Conservation (phyloP, 192 early-diverging fungal genomes). For the Mortierella hygrophila region DNA sequence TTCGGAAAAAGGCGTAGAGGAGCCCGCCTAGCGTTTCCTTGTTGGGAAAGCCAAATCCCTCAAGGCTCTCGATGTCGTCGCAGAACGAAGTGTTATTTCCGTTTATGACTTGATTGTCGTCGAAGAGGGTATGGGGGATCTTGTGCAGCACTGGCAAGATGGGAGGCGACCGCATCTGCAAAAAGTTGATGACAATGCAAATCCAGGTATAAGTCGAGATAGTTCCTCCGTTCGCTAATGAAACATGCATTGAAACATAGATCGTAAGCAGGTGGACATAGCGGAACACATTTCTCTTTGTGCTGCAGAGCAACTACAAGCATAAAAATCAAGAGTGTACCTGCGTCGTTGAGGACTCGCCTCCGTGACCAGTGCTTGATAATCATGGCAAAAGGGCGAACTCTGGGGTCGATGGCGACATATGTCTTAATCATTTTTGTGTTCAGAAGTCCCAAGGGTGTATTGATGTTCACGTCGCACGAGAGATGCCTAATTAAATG, state of each 20-base stretch:
- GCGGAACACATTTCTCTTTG: too few relatives aligned
- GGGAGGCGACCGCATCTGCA: constrained; percentile 90
- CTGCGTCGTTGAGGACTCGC: constrained; percentile 90
- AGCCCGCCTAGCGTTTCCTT: constrained; percentile 82
- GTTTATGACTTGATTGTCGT: constrained; percentile 54
- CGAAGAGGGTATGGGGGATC: constrained; percentile 42
- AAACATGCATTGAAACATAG: not conserved
- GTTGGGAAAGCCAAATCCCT: constrained; percentile 79
- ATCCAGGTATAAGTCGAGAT: constrained; percentile 96
- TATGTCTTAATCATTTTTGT: constrained; percentile 91
- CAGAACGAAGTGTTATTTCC: constrained; percentile 83
- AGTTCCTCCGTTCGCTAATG: constrained; percentile 90
- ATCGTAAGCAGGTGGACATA: not conserved
- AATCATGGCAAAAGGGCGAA: constrained; percentile 88
- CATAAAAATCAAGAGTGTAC: constrained; percentile 48
- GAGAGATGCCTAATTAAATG: constrained; percentile 69
- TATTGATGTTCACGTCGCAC: constrained; percentile 97
- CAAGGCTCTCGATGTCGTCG: constrained; percentile 75
- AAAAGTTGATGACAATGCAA: constrained; percentile 92
- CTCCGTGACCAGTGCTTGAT: constrained; percentile 94
- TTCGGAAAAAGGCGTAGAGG: constrained; percentile 88
- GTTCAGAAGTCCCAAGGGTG: constrained; percentile 91
- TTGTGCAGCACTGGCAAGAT: constrained; percentile 91
- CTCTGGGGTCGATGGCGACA: constrained; percentile 89
- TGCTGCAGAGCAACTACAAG: not conserved